phyloP scores from a whole-genome alignment of 75 land plant species.

The Gnetum montanum region DNA sequence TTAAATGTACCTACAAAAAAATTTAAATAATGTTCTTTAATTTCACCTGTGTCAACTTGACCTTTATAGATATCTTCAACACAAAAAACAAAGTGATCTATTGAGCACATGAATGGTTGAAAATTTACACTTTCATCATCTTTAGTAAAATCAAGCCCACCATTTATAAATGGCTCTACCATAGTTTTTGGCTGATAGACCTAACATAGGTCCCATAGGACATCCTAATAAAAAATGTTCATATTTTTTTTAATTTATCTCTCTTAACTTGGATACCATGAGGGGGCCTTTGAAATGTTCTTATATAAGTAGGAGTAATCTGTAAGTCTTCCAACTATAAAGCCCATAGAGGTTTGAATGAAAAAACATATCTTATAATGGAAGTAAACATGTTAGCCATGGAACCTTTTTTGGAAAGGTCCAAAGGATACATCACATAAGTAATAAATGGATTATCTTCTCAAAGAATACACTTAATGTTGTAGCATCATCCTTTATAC shows the following conservation, averaged over 20 bases:
- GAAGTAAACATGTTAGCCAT: conserved; percentile 12
- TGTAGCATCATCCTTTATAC: conserved; percentile 18
- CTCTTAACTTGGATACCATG: conserved; percentile 26
- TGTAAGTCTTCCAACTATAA: conserved; percentile 18
- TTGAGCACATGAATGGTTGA: too few species aligned
- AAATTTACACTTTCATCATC: too few species aligned
- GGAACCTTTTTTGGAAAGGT: conserved; percentile 10
- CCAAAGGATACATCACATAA: conserved; percentile 14
- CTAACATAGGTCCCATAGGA: background rate
- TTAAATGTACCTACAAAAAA: too few species aligned
- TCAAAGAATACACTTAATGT: conserved; percentile 9
- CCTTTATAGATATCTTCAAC: too few species aligned
- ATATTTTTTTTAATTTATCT: conserved; percentile 20
- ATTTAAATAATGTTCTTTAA: too few species aligned
- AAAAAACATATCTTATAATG: conserved; percentile 13
- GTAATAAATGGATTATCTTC: conserved; percentile 17
- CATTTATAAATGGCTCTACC: background rate
- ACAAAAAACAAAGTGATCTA: too few species aligned
- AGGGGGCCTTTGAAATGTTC: conserved; percentile 18
- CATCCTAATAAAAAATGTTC: background rate
- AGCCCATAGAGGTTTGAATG: conserved; percentile 14
- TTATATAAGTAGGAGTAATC: conserved; percentile 20
- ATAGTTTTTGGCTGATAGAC: background rate
- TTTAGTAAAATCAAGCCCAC: conserved; percentile 23
- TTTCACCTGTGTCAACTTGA: too few species aligned